Evolutionary conservation across 1,284 basidiomycete genomes (phyloP).

Genomic region (Chalciporus sp.): DNA sequence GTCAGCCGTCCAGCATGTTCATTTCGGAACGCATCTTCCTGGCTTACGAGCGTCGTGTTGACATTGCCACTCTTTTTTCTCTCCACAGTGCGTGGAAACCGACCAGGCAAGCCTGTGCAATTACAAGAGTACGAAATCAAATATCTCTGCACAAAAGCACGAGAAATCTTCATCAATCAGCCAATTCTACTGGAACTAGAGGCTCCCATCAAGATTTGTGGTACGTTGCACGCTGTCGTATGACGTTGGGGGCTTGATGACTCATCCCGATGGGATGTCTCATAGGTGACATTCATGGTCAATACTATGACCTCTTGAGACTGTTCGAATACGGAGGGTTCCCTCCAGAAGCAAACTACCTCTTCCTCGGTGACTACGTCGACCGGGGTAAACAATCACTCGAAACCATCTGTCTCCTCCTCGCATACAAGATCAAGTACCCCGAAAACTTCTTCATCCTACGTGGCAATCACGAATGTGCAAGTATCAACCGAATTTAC

Average conservation of each 20-base stretch:
- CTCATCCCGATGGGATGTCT: conserved; percentile 15
- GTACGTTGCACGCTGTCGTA: conserved; percentile 51
- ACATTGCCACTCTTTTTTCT: conserved; percentile 14
- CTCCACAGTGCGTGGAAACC: conserved; percentile 85
- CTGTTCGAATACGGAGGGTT: conserved; percentile 96
- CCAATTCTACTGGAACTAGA: conserved; percentile 93
- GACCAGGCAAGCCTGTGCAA: conserved; percentile 93
- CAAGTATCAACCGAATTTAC: conserved; percentile 94
- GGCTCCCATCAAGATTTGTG: conserved; percentile 97
- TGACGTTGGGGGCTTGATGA: conserved; percentile 12
- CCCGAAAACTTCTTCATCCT: conserved; percentile 98
- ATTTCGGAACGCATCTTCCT: neutral
- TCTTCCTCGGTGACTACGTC: conserved; percentile 95
- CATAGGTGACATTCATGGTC: conserved; percentile 90
- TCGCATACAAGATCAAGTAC: conserved; percentile 98
- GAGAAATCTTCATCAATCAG: conserved; percentile 96
- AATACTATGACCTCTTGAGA: conserved; percentile 93
- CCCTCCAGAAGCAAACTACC: conserved; percentile 95
- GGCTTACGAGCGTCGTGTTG: conserved; percentile 16
- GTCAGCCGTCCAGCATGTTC: conserved; percentile 2
- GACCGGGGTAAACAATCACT: conserved; percentile 94
- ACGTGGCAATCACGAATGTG: conserved; percentile 93
- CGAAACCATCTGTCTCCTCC: conserved; percentile 89
- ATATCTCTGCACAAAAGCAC: conserved; percentile 91
- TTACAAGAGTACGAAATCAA: conserved; percentile 97